phyloP scores from a whole-genome alignment of 805 yeast species.

The Candida sithepensis region DNA sequence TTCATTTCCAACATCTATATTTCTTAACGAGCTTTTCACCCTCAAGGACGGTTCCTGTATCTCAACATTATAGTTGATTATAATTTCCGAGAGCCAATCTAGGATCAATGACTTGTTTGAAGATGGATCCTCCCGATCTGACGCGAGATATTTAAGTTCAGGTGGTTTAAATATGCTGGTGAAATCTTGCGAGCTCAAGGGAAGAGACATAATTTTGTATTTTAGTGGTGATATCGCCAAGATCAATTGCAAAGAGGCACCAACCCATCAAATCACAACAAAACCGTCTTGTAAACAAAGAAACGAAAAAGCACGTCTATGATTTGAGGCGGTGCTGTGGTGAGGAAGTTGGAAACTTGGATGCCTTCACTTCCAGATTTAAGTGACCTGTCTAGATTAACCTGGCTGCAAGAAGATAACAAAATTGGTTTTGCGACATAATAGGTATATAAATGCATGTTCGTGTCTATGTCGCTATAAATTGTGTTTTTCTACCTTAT shows the following conservation, averaged over 20 bases:
- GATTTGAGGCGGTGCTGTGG: too few species aligned
- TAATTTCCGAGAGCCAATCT: constrained; percentile 25
- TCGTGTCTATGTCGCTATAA: too few species aligned
- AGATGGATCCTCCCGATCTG: constrained; percentile 22
- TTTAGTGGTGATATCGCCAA: too few species aligned
- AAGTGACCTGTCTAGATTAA: too few species aligned
- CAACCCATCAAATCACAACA: background rate
- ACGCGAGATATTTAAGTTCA: background rate
- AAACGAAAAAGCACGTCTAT: too few species aligned
- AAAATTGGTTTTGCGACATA: too few species aligned
- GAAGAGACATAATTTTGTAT: background rate
- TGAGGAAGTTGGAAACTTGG: too few species aligned
- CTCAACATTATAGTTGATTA: constrained; percentile 7
- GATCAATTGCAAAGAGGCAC: too few species aligned
- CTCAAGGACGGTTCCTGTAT: constrained; percentile 19
- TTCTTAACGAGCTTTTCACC: constrained; percentile 19
- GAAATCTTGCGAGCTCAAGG: constrained; percentile 11
- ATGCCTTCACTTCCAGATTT: too few species aligned
- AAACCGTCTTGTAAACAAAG: background rate
- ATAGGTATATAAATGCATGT: too few species aligned
- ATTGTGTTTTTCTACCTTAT: too few species aligned
- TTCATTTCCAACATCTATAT: constrained; percentile 15
- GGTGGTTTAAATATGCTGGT: constrained; percentile 13
- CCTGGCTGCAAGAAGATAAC: too few species aligned
- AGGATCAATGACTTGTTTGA: constrained; percentile 19